phyloP scores from a whole-genome alignment of 2,329 filamentous ascomycete species.

The Amauroascus verrucosus region DNA sequence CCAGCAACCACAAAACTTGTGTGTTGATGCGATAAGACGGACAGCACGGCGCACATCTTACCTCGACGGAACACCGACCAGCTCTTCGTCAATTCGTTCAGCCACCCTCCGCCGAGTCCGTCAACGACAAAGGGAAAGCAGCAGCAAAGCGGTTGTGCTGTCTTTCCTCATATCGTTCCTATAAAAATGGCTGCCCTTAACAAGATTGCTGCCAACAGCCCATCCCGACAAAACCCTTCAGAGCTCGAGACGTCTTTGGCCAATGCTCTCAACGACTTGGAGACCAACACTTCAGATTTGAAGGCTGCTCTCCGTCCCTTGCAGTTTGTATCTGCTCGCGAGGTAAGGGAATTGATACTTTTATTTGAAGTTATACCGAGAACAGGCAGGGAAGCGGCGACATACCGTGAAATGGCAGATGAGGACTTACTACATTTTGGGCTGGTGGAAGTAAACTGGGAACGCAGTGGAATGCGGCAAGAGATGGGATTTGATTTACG shows the following conservation, averaged over 20 bases:
- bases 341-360: conserved; percentile 59
- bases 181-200: conserved; percentile 69
- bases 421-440: neutral
- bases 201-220: conserved; percentile 98
- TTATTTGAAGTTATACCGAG: conserved; percentile 1
- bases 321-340: conserved; percentile 96
- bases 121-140: conserved; percentile 16
- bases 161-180: conserved; percentile 12
- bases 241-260: conserved; percentile 97
- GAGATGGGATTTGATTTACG: neutral
- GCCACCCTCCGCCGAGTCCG: conserved; percentile 9
- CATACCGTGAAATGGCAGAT: neutral
- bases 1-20: conserved; percentile 7
- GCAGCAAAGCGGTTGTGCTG: conserved; percentile 15
- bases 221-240: conserved; percentile 87
- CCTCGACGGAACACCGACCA: conserved; percentile 12
- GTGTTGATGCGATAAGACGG: conserved; percentile 2
- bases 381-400: neutral
- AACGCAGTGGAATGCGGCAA: neutral
- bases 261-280: conserved; percentile 94
- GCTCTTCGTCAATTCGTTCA: conserved; percentile 9
- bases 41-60: conserved; percentile 10
- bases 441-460: neutral
- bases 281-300: conserved; percentile 98
- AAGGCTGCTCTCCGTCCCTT: conserved; percentile 91